Percentiles rank a stretch among this genome's conserved stretches.
Conservation (phyloP, 2,329 filamentous ascomycete genomes). For the Aspergillus neoniger region DNA sequence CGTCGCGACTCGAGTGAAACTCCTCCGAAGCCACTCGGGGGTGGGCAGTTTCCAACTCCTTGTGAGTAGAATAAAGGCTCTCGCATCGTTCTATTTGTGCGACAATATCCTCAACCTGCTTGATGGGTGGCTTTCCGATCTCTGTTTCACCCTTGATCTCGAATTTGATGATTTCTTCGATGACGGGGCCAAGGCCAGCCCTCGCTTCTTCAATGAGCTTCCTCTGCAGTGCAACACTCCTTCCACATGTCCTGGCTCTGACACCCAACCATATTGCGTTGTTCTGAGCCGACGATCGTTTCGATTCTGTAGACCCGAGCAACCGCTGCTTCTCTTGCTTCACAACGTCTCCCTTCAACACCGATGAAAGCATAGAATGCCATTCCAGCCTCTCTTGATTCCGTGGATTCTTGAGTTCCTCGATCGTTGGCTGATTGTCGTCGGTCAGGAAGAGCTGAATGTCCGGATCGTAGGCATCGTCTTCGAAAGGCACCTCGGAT, state of each 20-base stretch:
- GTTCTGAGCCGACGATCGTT: constrained; percentile 67
- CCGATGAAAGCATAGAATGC: constrained; percentile 96
- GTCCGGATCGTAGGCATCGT: constrained; percentile 84
- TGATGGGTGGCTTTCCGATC: constrained; percentile 79
- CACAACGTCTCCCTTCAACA: constrained; percentile 93
- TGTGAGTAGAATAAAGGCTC: constrained; percentile 77
- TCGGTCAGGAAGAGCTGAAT: constrained; percentile 91
- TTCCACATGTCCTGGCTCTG: constrained; percentile 78
- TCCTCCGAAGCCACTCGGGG: constrained; percentile 73
- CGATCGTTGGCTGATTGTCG: constrained; percentile 80
- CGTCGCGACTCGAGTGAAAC: constrained; percentile 81
- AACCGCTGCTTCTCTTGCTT: constrained; percentile 96
- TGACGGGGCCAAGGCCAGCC: constrained; percentile 67
- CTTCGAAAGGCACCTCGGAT: constrained; percentile 78
- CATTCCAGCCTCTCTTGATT: constrained; percentile 92
- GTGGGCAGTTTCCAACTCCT: constrained; percentile 72
- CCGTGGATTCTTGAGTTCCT: constrained; percentile 83
- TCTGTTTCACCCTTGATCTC: constrained; percentile 92
- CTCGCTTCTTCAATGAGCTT: constrained; percentile 86
- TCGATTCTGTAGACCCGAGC: constrained; percentile 77
- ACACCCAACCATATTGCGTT: constrained; percentile 85
- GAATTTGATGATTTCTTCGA: constrained; percentile 90
- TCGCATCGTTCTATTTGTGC: constrained; percentile 88
- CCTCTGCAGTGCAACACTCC: constrained; percentile 79
- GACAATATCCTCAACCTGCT: constrained; percentile 89